These are phyloP conservation scores for Nemania abortiva DNA, from an alignment of 2,329 filamentous ascomycete genomes.

Conservation along the genomic window DNA sequence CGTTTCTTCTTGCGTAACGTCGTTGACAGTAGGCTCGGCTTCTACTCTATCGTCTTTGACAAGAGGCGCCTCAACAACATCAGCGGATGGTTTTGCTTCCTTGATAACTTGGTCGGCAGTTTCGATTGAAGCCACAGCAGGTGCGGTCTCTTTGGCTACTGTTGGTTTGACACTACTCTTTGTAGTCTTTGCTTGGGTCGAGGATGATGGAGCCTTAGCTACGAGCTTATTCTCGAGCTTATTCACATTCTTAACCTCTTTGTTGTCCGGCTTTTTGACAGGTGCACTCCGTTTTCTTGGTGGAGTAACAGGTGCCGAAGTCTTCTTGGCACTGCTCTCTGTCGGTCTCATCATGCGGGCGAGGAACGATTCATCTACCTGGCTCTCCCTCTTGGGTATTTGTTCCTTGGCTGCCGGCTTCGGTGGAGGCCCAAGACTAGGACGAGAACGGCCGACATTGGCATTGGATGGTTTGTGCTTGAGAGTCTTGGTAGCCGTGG, in stretches of 20 bases:
- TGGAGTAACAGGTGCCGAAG: conserved; percentile 64
- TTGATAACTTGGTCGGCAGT: conserved; percentile 42
- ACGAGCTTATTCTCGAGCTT: background rate
- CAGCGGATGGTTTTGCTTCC: conserved; percentile 39
- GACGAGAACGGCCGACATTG: conserved; percentile 57
- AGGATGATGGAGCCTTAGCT: conserved; percentile 45
- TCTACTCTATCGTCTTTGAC: conserved; percentile 38
- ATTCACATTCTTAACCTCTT: conserved; percentile 44
- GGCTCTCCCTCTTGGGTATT: conserved; percentile 63
- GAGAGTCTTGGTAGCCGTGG: conserved; percentile 54
- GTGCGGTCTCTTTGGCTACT: conserved; percentile 46
- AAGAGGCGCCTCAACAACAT: conserved; percentile 36
- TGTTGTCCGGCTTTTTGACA: conserved; percentile 38
- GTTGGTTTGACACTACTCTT: conserved; percentile 40
- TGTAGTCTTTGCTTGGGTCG: conserved; percentile 43
- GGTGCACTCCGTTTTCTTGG: conserved; percentile 55
- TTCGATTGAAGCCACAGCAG: conserved; percentile 41
- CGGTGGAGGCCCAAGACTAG: conserved; percentile 69
- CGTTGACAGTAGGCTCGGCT: conserved; percentile 26
- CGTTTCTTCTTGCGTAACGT: conserved; percentile 16
- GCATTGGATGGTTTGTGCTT: conserved; percentile 36
- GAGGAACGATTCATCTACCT: conserved; percentile 77
- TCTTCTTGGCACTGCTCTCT: conserved; percentile 75
- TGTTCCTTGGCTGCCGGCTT: conserved; percentile 66
- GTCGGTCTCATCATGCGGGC: conserved; percentile 88